These are phyloP conservation scores for Aspergillus proliferans DNA, from an alignment of 2,329 filamentous ascomycete species.

Conservation along the genomic window DNA sequence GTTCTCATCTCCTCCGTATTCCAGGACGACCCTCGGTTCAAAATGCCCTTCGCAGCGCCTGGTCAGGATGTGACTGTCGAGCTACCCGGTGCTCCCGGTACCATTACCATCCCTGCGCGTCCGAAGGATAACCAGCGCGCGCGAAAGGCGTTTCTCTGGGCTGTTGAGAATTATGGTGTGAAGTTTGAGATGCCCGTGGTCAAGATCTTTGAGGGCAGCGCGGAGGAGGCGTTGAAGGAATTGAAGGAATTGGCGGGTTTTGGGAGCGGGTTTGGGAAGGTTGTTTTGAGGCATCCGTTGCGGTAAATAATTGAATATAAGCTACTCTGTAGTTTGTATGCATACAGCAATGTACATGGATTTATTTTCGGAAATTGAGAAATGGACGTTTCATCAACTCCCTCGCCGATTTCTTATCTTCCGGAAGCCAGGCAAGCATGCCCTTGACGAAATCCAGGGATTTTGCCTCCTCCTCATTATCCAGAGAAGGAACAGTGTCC, in stretches of 20 bases:
- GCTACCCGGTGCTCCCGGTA: neutral
- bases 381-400: constrained; percentile 32
- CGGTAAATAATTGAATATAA: too few relatives aligned
- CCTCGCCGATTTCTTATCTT: constrained; percentile 30
- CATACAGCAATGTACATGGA: too few relatives aligned
- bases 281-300: constrained; percentile 4
- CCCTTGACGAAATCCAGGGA: constrained; percentile 28
- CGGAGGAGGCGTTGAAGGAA: constrained; percentile 1
- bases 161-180: neutral
- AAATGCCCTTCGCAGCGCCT: neutral
- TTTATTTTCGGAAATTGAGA: neutral
- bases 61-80: neutral
- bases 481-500: constrained; percentile 18
- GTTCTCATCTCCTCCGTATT: neutral
- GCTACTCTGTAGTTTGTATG: too few relatives aligned
- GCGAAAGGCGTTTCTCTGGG: neutral
- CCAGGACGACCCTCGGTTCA: neutral
- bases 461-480: constrained; percentile 23
- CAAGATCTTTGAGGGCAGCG: neutral
- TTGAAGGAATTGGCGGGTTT: neutral
- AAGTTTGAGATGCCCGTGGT: neutral
- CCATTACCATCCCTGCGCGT: neutral
- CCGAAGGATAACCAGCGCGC: neutral
- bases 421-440: constrained; percentile 33
- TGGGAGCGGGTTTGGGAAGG: constrained; percentile 9